Evolutionary conservation across 768 basidiomycete species (phyloP).

Genomic region (Xerocomus brunneocitrinus): DNA sequence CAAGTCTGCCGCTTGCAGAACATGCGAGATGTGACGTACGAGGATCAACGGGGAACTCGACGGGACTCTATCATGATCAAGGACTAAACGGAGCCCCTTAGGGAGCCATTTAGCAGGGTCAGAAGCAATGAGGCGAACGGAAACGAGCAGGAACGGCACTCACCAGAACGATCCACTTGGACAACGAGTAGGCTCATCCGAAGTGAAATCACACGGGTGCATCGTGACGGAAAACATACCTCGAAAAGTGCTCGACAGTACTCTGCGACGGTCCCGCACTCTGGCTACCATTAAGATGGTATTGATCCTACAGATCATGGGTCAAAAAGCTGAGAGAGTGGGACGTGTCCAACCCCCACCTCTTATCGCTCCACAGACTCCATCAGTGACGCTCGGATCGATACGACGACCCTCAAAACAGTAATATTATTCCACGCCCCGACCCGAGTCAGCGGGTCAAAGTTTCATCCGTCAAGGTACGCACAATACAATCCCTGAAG

Average conservation of each 20-base stretch:
- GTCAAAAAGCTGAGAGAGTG: constrained; percentile 10
- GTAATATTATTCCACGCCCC: not conserved
- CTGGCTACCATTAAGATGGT: not conserved
- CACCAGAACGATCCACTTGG: not conserved
- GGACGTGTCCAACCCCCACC: not conserved
- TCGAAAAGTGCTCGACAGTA: constrained; percentile 4
- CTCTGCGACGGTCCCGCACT: constrained; percentile 11
- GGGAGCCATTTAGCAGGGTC: too few relatives aligned
- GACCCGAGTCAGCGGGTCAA: not conserved
- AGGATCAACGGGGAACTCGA: constrained; percentile 11
- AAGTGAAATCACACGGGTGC: not conserved
- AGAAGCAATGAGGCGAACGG: not conserved
- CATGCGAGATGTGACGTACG: constrained; percentile 9
- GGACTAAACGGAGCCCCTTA: too few relatives aligned
- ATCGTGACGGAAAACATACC: constrained; percentile 6
- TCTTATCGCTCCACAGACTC: constrained; percentile 19
- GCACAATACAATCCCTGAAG: not conserved
- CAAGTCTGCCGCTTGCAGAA: not conserved
- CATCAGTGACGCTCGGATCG: constrained; percentile 19
- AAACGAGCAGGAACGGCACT: not conserved
- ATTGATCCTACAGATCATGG: constrained; percentile 14
- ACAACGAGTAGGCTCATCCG: too few relatives aligned
- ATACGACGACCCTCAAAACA: constrained; percentile 11
- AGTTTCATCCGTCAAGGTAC: not conserved
- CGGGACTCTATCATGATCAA: not conserved